Evolutionary conservation across 2,329 filamentous ascomycete genomes (phyloP), one percentile per base, ranked within the genome.

Genomic region (Pseudovirgaria hyperparasitica): DNA sequence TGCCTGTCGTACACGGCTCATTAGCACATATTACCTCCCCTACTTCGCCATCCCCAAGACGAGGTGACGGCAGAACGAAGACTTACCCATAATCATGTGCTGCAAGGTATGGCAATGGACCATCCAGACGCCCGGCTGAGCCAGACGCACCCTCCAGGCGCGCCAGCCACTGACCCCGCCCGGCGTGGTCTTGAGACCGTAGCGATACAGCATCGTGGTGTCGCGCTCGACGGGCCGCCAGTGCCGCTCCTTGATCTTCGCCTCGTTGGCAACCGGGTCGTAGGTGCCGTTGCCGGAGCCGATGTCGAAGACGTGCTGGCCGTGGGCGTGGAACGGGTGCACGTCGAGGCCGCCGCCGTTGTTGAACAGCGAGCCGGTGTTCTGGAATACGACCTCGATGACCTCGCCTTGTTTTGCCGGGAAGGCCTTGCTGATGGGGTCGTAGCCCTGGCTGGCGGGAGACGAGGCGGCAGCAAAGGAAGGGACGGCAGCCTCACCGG

Each of bases 91-190:
- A 11, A 68, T 49, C 59, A 70, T 68, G 41, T 75, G 70, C 28
- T 64, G 61, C 26, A 67, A 35, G 10, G 67, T 61, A 42, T 75
- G 70, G 35, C 70, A 75, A 43, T 75, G 70, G 35, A 74, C 53
- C 66, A 74, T 67, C 68, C 68, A 75, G 3, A 67, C 67, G 1
- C 70, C 71, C 1, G 63, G 46, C 30, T 63, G 48, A 6, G 48
- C 53, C 0, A 73, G 62, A 4, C 67, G 53, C 1, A 75, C 46
- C 7, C 72, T 54, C 72, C 71, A 76, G 1, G 60, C 71, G 12
- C 72, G 54, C 72, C 72, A 78, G 1, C 72, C 70, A 1, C 59
- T 54, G 2, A 56, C 57, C 5, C 53, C 42, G 4, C 59, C 49
- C 0, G 58, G 43, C 2, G 35, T 36, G 0, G 57, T 61, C 14